Base-by-base conservation (phyloP, 2,329 filamentous ascomycete genomes). In the Fusarium tuaranense region DNA sequence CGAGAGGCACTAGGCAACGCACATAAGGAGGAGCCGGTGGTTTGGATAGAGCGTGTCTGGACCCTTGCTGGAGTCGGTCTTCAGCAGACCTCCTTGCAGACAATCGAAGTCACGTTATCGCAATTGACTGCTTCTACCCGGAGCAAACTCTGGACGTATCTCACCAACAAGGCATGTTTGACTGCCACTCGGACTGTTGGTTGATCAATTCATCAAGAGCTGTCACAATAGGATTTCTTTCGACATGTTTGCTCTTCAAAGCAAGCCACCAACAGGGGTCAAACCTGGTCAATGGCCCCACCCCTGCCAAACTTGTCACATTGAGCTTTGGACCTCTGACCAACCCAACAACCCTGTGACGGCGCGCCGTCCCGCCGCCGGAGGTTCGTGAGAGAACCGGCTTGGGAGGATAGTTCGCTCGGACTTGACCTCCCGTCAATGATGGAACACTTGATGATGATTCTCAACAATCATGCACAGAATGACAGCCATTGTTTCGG, bases 31-130 rank as follows among this genome's bases (percentile, higher is more conserved):
- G 41, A 67, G 51, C 57, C 70, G 59, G 61, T 53, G 55, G 46
- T 53, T 57, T 70, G 62, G 67, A 63, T 55, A 60, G 48, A 36
- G 32, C 30, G 27, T 18, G 18, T 44, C 65, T 57, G 22, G 34
- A 64, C 48, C 68, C 67, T 51, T 39, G 36, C 57, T 65, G 44
- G 46, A 63, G 59, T 53, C 61, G 30, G 46, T 66, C 63, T 39
- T 73, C 61, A 39, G 46, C 55, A 57, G 25, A 65, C 66, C 68
- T 65, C 67, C 70, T 74, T 76, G 72, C 77, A 78, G 76, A 53
- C 68, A 69, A 63, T 46, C 18, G 14, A 65, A 44, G 68, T 78
- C 77, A 78, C 77, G 76, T 78, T 78, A 78, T 70, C 64, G 41
- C n/a, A n/a, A 44, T 63, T 36, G 41, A 44, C 67, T 76, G 64